Percentiles rank a stretch among this genome's conserved stretches.
Conservation (phyloP, 257 asterid species). For the Orobanche coerulescens region DNA sequence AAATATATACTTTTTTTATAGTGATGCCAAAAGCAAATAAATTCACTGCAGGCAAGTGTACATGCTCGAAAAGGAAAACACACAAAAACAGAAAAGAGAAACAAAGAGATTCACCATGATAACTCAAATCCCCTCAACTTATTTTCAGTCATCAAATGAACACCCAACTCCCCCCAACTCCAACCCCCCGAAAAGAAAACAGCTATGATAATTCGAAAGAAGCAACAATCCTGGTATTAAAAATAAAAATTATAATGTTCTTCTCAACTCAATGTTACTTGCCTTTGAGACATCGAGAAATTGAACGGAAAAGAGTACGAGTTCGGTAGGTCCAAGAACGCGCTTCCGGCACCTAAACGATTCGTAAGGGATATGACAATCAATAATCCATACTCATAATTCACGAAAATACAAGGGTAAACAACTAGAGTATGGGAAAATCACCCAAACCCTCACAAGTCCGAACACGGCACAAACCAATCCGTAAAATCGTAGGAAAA, state of each 20-base stretch:
- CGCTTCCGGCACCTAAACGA: too few relatives aligned
- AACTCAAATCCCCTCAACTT: slow-evolving; percentile 20
- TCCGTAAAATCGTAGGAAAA: too few relatives aligned
- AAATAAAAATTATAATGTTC: not conserved
- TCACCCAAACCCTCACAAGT: too few relatives aligned
- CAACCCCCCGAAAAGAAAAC: slow-evolving; percentile 3
- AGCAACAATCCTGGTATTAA: slow-evolving; percentile 7
- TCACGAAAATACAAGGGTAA: too few relatives aligned
- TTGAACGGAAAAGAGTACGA: too few relatives aligned
- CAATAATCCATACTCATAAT: too few relatives aligned
- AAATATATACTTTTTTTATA: too few relatives aligned
- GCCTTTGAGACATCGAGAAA: too few relatives aligned
- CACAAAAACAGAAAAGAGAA: not conserved
- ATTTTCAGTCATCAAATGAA: slow-evolving; percentile 21
- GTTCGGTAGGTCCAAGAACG: too few relatives aligned
- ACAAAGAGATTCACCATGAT: not conserved
- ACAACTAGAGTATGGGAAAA: too few relatives aligned
- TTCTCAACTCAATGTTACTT: not conserved
- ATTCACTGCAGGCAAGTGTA: slow-evolving; percentile 4
- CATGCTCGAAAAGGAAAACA: not conserved
- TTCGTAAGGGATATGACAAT: too few relatives aligned
- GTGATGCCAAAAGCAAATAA: slow-evolving; percentile 16
- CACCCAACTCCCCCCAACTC: not conserved
- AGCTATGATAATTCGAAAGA: not conserved
- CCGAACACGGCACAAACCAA: too few relatives aligned